phyloP scores from a whole-genome alignment of 192 early-diverging fungal genomes.

The Paraglomus occultum region DNA sequence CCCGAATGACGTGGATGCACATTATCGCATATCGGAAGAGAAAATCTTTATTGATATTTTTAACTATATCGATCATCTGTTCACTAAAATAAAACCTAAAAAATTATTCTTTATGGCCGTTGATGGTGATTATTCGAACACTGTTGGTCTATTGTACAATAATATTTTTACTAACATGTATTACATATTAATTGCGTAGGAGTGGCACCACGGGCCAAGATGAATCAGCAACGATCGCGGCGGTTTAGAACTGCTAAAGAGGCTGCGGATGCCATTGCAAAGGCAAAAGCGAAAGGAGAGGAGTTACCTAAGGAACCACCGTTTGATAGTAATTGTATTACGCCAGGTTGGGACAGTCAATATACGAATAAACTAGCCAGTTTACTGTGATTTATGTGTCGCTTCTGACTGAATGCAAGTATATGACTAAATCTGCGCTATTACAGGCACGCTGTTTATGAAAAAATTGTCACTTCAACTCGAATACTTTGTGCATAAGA shows the following conservation, averaged over 20 bases:
- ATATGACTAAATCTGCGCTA: background rate
- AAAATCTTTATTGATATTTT: slow-evolving; percentile 94
- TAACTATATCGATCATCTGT: slow-evolving; percentile 94
- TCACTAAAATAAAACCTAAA: slow-evolving; percentile 87
- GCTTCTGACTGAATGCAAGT: background rate
- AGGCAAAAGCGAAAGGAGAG: slow-evolving; percentile 68
- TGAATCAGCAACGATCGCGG: slow-evolving; percentile 98
- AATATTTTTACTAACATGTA: no score
- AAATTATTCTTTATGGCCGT: slow-evolving; percentile 96
- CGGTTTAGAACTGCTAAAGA: slow-evolving; percentile 96
- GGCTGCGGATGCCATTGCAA: slow-evolving; percentile 58
- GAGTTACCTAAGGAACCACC: slow-evolving; percentile 63
- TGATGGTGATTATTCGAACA: slow-evolving; percentile 54
- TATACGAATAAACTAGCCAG: background rate
- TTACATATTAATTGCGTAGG: slow-evolving; percentile 39
- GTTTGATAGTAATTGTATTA: slow-evolving; percentile 99
- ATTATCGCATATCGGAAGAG: slow-evolving; percentile 88
- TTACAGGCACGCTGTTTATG: slow-evolving; percentile 92
- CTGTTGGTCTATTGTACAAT: background rate
- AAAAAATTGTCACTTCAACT: slow-evolving; percentile 79
- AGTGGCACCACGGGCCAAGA: slow-evolving; percentile 97
- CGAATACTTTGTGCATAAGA: slow-evolving; percentile 88
- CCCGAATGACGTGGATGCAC: slow-evolving; percentile 84
- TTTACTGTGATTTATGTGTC: slow-evolving; percentile 6
- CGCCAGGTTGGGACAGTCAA: slow-evolving; percentile 62